A percentile compares a stretch with the other conserved stretches of the same genome.
Evolutionary conservation across 805 yeast genomes (phyloP).

Genomic region (Candida yuanshanica): DNA sequence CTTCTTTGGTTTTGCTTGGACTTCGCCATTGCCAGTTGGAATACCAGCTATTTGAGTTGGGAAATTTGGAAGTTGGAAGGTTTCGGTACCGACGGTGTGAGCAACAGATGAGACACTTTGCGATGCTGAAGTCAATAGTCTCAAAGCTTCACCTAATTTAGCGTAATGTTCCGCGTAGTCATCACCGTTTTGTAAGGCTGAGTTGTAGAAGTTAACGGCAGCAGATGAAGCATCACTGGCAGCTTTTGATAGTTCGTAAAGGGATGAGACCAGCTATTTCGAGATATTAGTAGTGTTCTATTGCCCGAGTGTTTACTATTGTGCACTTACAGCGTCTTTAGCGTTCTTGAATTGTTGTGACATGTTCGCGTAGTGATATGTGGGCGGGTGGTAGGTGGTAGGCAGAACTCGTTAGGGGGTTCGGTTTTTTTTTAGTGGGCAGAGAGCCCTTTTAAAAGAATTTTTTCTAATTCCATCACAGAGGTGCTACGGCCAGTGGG

Average conservation of each 20-base stretch:
- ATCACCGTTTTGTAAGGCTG: conserved; percentile 41
- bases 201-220: conserved; percentile 68
- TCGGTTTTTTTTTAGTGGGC: neutral
- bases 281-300: neutral
- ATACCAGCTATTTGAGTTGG: conserved; percentile 10
- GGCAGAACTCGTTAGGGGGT: neutral
- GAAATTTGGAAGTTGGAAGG: conserved; percentile 1
- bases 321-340: conserved; percentile 20
- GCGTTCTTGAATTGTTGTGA: conserved; percentile 21
- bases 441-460: neutral
- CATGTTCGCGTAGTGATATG: conserved; percentile 8
- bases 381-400: neutral
- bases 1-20: conserved; percentile 29
- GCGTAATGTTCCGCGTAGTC: conserved; percentile 40
- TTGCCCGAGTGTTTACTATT: neutral
- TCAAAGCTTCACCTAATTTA: conserved; percentile 36
- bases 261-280: conserved; percentile 68
- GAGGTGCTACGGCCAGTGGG: too few species aligned
- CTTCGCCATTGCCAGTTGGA: conserved; percentile 14
- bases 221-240: conserved; percentile 81
- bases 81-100: conserved; percentile 11
- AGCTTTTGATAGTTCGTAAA: conserved; percentile 80
- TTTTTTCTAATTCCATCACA: neutral
- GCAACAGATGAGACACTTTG: conserved; percentile 25
- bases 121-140: conserved; percentile 33